Evolutionary conservation across 768 basidiomycete genomes (phyloP).

Genomic region (Crassisporium funariophilum): DNA sequence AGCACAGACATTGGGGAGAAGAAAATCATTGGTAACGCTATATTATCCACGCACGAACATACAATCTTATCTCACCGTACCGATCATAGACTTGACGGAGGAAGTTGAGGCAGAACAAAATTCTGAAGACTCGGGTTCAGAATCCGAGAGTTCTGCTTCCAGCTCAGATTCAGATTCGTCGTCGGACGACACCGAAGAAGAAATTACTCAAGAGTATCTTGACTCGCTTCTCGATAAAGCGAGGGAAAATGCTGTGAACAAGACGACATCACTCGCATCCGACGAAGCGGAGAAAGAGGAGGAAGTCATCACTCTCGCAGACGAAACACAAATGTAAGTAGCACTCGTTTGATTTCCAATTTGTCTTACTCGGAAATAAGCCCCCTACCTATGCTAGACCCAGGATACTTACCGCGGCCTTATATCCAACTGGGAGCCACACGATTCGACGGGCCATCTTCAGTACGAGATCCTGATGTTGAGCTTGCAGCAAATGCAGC

Average conservation of each 20-base stretch:
- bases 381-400: constrained; percentile 64
- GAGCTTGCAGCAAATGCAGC: constrained; percentile 53
- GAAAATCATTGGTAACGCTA: constrained; percentile 37
- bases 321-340: constrained; percentile 38
- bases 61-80: background rate
- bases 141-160: constrained; percentile 20
- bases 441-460: constrained; percentile 44
- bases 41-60: background rate
- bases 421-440: constrained; percentile 60
- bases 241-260: constrained; percentile 45
- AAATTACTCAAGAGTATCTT: constrained; percentile 61
- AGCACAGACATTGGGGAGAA: constrained; percentile 46
- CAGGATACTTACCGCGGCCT: constrained; percentile 60
- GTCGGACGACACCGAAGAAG: constrained; percentile 43
- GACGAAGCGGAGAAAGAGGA: constrained; percentile 40
- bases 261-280: constrained; percentile 15
- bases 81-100: constrained; percentile 14
- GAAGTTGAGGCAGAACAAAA: constrained; percentile 17
- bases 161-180: constrained; percentile 43
- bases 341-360: background rate
- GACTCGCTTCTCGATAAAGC: constrained; percentile 67
- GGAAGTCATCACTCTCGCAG: constrained; percentile 54
- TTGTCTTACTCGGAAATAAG: constrained; percentile 31
- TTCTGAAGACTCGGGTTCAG: background rate
- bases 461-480: constrained; percentile 63